Evolutionary conservation across 768 basidiomycete species (phyloP), one percentile per base, ranked within the genome.

Genomic region (Candolleomyces eurysporus): DNA sequence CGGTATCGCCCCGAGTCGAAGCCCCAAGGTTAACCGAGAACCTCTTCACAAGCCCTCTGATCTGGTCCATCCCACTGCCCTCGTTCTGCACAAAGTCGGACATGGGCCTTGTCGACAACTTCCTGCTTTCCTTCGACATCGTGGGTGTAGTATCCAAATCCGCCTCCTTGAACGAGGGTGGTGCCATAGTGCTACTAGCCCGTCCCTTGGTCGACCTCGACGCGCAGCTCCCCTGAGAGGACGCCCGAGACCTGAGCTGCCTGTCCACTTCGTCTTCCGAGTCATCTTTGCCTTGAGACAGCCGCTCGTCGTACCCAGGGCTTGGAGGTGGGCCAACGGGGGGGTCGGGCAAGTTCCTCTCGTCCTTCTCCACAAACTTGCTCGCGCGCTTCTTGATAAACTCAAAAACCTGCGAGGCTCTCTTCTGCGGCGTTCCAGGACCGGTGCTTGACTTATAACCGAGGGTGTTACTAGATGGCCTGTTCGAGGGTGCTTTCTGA

Each of bases 361-460:
- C 78, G 46, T 78, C 61, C 8, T 77, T 72, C 52, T 73, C 68
- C 16, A 68, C 59, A 4, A 61, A 61, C 46, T 69, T 69, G 42
- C 73, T 74, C 57, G 71, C 73, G 60, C 76, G 78, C 71, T 75
- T 82, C 63, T 83, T 83, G 53, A 92, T 73, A 72, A 92, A 92
- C 5, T 79, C 84, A 61, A 92, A 92, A 19, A 92, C 80, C 64
- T 91, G 86, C 3, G 90, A 88, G 21, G 91, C 91, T 36, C 88
- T 81, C 36, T 56, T 56, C 64, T 84, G 84, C 14, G 88, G 84
- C 26, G 85, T 86, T 59, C 73, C 76, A 5, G 82, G 77, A 45
- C 80, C 76, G 26, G 71, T 67, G 58, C 63, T 68, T 26, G 14
- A 10, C n/a, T 61, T 65, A 63, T 80, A 77, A 13, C 79, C 75